Conservation (phyloP, 75 land plant species). For the Cupressus sempervirens region DNA sequence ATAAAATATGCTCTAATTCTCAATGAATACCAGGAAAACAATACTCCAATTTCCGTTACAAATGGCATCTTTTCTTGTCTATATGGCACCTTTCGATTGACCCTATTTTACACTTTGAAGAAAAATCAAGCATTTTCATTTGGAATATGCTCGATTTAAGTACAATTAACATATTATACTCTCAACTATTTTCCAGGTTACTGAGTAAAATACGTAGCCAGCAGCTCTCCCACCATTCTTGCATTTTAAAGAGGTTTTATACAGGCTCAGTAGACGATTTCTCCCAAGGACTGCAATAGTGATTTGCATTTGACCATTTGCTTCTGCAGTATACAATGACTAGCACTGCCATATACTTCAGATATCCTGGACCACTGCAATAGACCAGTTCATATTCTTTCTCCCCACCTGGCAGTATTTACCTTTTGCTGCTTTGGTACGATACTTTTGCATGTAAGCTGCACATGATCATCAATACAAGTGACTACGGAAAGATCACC, state of each 20-base stretch:
- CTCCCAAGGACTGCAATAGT: background rate
- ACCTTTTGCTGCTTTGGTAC: background rate
- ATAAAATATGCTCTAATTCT: background rate
- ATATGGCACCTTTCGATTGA: background rate
- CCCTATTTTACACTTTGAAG: background rate
- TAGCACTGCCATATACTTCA: background rate
- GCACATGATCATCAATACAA: background rate
- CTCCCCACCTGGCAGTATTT: no score
- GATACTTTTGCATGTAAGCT: background rate
- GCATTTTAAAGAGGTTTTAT: background rate
- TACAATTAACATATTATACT: background rate
- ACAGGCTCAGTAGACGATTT: background rate
- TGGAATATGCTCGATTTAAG: background rate
- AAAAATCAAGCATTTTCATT: background rate
- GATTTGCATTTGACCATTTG: background rate
- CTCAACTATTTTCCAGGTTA: background rate
- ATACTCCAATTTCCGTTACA: background rate
- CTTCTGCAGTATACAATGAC: background rate
- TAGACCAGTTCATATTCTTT: background rate
- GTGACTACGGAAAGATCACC: background rate
- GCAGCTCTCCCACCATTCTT: background rate
- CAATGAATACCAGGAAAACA: background rate
- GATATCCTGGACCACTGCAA: background rate
- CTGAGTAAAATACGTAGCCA: background rate
- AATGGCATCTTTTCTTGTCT: background rate